A percentile compares a stretch with the other conserved stretches of the same genome.
phyloP scores from a whole-genome alignment of 371 early-diverging fungal species.

The Lichtheimia corymbifera region DNA sequence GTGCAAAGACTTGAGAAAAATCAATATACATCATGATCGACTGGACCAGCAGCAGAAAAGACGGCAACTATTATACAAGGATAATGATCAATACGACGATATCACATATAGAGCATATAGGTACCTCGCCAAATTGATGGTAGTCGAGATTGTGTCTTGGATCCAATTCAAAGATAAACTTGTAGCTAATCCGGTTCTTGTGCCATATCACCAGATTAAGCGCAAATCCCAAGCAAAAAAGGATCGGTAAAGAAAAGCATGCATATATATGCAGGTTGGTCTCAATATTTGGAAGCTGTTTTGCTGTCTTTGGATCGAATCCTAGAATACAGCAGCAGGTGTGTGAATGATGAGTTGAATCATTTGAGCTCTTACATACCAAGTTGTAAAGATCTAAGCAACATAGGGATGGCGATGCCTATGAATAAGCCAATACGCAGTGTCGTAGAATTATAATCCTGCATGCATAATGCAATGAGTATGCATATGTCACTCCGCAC shows the following conservation, averaged over 20 bases:
- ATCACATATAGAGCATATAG: background rate
- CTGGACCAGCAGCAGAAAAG: slow-evolving; percentile 59
- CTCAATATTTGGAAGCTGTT: slow-evolving; percentile 28
- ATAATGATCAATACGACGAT: no score
- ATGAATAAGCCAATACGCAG: slow-evolving; percentile 60
- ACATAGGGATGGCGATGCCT: slow-evolving; percentile 59
- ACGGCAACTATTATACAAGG: slow-evolving; percentile 51
- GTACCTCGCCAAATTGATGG: slow-evolving; percentile 71
- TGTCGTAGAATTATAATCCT: slow-evolving; percentile 35
- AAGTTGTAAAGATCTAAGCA: slow-evolving; percentile 33
- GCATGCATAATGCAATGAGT: slow-evolving; percentile 1
- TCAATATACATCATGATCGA: slow-evolving; percentile 56
- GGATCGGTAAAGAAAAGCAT: slow-evolving; percentile 63
- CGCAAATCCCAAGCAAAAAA: slow-evolving; percentile 68
- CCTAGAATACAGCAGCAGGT: slow-evolving; percentile 4
- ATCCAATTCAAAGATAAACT: slow-evolving; percentile 86
- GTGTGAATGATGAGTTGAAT: background rate
- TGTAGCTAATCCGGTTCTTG: slow-evolving; percentile 75
- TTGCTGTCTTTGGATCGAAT: slow-evolving; percentile 29
- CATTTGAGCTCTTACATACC: slow-evolving; percentile 4
- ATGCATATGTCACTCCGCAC: background rate
- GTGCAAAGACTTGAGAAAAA: slow-evolving; percentile 44
- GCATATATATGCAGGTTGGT: slow-evolving; percentile 69
- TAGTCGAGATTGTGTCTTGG: slow-evolving; percentile 75
- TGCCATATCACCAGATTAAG: slow-evolving; percentile 74